Evolutionary conservation across 2,329 filamentous ascomycete species (phyloP), one percentile per base, ranked within the genome.

Genomic region (Didymella sp.): DNA sequence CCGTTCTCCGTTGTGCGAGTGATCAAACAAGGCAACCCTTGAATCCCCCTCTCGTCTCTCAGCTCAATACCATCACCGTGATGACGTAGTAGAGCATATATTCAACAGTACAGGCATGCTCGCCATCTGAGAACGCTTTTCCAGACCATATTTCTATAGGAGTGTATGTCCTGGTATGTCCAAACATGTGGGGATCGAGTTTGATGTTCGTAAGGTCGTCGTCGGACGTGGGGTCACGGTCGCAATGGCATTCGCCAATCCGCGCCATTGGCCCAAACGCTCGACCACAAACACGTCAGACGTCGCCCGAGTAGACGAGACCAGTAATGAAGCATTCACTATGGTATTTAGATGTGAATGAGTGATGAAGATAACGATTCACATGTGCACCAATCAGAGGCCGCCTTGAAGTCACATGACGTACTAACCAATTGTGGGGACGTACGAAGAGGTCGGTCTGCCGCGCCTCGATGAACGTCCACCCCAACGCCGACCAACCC

Each of bases 401-500:
- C 35, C 12, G 27, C n/a, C 19, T 17, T 8, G 21, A 13, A 8
- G 45, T 67, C 64, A 68, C 64, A 61, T 67, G 62, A 67, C 51
- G 6, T 38, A 56, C 61, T 61, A 66, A 61, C 59, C 50, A 17
- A 38, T 8, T 35, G 24, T 21, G 43, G 37, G 43, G 37, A 17
- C 37, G 31, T 47, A 25, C 42, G 37, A 38, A 22, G 25, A 37
- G 50, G 48, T 57, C 54, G 54, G 48, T 51, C 48, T 57, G 54
- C 54, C 54, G 54, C 54, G 54, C 48, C 48, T 50, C 25, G 53
- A 51, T 42, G 55, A 52, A 54, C 56, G 50, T 54, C 56, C 53
- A 57, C 63, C 63, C 61, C 66, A 69, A 64, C 68, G 63, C 62
- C 65, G 60, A 68, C 61, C 67, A 68, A 68, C 65, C 59, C 67